These are phyloP conservation scores for Metschnikowia lachancei DNA, from an alignment of 805 yeast species.

Conservation along the genomic window DNA sequence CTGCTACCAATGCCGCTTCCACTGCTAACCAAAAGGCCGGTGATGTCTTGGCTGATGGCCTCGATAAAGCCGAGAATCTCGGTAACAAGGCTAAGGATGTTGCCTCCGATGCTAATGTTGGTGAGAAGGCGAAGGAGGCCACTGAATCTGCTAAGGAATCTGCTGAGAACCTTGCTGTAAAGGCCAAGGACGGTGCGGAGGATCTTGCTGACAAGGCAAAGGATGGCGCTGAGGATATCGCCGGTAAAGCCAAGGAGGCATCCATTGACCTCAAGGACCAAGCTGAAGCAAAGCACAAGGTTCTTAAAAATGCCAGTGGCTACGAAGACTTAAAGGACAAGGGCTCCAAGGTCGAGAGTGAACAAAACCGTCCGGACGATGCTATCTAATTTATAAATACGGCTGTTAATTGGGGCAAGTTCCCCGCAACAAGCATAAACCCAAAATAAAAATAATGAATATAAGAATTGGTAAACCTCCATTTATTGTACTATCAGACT, in stretches of 20 bases:
- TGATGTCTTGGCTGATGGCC: slow-evolving; percentile 32
- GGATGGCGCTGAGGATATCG: slow-evolving; percentile 14
- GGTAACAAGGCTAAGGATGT: slow-evolving; percentile 14
- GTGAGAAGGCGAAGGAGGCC: too few relatives aligned
- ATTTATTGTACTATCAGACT: background rate
- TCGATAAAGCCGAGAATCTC: slow-evolving; percentile 24
- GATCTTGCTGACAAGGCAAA: slow-evolving; percentile 16
- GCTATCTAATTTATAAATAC: slow-evolving; percentile 27
- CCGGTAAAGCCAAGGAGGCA: slow-evolving; percentile 17
- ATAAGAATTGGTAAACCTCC: background rate
- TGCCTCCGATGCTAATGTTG: background rate
- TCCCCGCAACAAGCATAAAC: background rate
- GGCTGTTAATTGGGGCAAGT: too few relatives aligned
- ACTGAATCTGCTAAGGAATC: background rate
- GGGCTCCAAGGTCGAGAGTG: slow-evolving; percentile 41
- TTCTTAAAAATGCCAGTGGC: slow-evolving; percentile 31
- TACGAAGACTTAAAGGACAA: slow-evolving; percentile 43
- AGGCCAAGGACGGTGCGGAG: slow-evolving; percentile 7
- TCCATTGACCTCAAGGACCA: slow-evolving; percentile 13
- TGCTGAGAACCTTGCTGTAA: slow-evolving; percentile 4
- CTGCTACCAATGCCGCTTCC: slow-evolving; percentile 14
- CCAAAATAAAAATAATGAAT: background rate
- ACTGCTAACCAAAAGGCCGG: slow-evolving; percentile 32
- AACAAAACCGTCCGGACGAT: slow-evolving; percentile 48
- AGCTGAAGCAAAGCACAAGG: slow-evolving; percentile 23